These are phyloP conservation scores for Boletus coccyginus DNA, from an alignment of 768 basidiomycete species.

Conservation along the genomic window DNA sequence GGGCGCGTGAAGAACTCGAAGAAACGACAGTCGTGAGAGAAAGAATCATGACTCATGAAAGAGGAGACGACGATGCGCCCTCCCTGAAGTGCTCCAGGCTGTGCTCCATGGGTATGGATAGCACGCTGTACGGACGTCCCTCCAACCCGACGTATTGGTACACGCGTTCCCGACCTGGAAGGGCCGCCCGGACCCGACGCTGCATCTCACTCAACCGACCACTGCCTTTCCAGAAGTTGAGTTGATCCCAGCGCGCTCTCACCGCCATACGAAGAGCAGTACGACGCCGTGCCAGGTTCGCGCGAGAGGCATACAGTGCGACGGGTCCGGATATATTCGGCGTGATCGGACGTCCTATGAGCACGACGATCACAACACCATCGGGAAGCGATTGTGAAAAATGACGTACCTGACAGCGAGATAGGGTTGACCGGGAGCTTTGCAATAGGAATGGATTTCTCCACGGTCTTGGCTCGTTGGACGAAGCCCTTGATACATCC, in stretches of 20 bases:
- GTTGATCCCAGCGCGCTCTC: slow-evolving; percentile 29
- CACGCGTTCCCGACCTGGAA: slow-evolving; percentile 27
- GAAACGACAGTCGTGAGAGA: slow-evolving; percentile 4
- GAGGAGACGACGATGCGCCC: background rate
- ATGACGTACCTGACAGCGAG: slow-evolving; percentile 9
- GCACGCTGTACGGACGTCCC: background rate
- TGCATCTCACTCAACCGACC: slow-evolving; percentile 28
- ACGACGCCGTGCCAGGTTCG: slow-evolving; percentile 27
- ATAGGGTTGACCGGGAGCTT: slow-evolving; percentile 1
- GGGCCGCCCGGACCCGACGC: slow-evolving; percentile 27
- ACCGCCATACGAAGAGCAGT: slow-evolving; percentile 26
- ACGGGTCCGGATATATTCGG: slow-evolving; percentile 2
- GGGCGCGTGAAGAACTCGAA: slow-evolving; percentile 15
- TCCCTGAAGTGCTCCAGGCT: background rate
- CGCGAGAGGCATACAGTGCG: slow-evolving; percentile 15
- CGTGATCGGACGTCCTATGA: slow-evolving; percentile 16
- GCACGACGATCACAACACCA: background rate
- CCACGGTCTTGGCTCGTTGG: slow-evolving; percentile 24
- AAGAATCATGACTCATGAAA: slow-evolving; percentile 10
- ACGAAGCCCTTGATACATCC: slow-evolving; percentile 49
- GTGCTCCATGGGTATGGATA: background rate
- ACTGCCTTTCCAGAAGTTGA: slow-evolving; percentile 23
- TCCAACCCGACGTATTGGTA: slow-evolving; percentile 33
- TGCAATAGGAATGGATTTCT: background rate
- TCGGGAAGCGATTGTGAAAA: background rate